Base-by-base conservation (phyloP, 2,329 filamentous ascomycete species). In the Blastomyces emzantsi region DNA sequence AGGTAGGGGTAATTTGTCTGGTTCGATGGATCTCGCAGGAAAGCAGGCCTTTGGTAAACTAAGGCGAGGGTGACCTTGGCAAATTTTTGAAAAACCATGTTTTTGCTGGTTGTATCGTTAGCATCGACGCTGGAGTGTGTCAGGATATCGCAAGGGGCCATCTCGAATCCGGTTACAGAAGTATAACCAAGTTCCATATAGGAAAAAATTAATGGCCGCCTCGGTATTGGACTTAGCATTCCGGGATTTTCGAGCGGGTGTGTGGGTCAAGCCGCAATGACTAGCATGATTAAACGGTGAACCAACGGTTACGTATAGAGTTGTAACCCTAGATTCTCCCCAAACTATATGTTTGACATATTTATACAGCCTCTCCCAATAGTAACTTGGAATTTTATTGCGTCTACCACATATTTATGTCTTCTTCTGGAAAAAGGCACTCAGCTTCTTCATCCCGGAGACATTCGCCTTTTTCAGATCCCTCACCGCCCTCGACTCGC, bases 361-460 rank as follows among this genome's bases (percentile, higher is more conserved):
- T 5, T 28, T 52, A 15, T 22, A 9, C 49, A 28, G 13, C 4
- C 22, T 8, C 22, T 51, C 9, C 11, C 4, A 51, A n/a, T 55
- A 15, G 8, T 22, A 55, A 17, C n/a, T 25, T 54, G 25, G 13
- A 13, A 52, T 36, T 15, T 19, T n/a, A 36, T 33, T 33, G 30
- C 11, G 33, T 11, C 17, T 19, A 30, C 30, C 33, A 55, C 17
- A 17, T 52, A 2, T 36, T 30, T 52, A 61, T 19, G 52, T 62
- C 52, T 62, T 62, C 56, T 93, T 95, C 65, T 86, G 86, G 75
- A 99, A 99, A 78, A 99, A 99, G 66, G 87, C 85, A 73, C 90
- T 96, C 84, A 99, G 84, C 80, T 97, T 99, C 83, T 90, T 94
- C 94, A 99, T 99, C 1, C 94, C 94, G 28, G 78, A 85, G 0